These are phyloP conservation scores for Sanghuangporus sanghuang DNA, from an alignment of 1,284 basidiomycete species.

Conservation along the genomic window DNA sequence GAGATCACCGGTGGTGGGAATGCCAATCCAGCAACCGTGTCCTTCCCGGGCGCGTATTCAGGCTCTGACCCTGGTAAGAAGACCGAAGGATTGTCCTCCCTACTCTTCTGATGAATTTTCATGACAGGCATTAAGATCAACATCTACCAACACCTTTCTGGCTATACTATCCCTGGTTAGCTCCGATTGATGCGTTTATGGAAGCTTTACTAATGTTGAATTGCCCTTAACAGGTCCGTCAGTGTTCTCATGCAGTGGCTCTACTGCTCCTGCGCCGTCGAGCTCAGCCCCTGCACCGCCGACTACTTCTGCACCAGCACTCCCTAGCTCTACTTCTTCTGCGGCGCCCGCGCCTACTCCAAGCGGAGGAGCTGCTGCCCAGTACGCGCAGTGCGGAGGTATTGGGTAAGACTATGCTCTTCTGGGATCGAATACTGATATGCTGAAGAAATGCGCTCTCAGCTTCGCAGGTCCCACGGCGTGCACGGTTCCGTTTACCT, in stretches of 20 bases:
- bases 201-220: neutral
- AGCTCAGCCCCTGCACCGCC: conserved; percentile 1
- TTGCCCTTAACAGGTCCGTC: conserved; percentile 3
- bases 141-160: conserved; percentile 14
- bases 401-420: conserved; percentile 1
- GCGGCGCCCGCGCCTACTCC: neutral
- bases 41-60: conserved; percentile 39
- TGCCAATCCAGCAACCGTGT: conserved; percentile 40
- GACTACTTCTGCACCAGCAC: neutral
- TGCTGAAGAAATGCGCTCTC: neutral
- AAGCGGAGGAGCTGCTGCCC: conserved; percentile 6
- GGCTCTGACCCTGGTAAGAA: conserved; percentile 15
- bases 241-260: conserved; percentile 13
- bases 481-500: conserved; percentile 13
- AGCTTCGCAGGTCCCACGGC: conserved; percentile 16
- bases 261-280: neutral
- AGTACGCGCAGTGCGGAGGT: conserved; percentile 18
- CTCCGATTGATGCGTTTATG: neutral
- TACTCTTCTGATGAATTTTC: neutral
- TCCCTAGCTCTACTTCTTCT: neutral
- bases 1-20: conserved; percentile 47
- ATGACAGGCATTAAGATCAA: conserved; percentile 14
- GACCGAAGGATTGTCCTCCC: neutral
- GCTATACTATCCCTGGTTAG: conserved; percentile 15
- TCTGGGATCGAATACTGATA: neutral